phyloP scores from a whole-genome alignment of 2,329 filamentous ascomycete species.

The Alternaria alternata region DNA sequence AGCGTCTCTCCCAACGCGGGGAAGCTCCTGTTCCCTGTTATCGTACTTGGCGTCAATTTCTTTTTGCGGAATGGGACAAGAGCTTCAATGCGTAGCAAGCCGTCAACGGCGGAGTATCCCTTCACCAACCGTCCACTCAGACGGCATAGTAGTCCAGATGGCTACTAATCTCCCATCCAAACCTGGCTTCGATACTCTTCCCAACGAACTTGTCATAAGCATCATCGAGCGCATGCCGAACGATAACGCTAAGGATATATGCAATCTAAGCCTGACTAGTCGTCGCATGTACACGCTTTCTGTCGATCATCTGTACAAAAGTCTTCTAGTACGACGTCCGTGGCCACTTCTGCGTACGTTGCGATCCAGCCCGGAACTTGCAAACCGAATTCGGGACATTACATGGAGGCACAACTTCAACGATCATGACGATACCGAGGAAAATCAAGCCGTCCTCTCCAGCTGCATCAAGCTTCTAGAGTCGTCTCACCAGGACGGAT shows the following conservation, averaged over 20 bases:
- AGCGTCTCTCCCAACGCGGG: constrained; percentile 6
- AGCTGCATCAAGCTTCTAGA: neutral
- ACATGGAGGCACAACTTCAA: constrained; percentile 5
- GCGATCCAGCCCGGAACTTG: constrained; percentile 2
- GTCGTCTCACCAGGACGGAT: neutral
- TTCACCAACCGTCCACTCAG: neutral
- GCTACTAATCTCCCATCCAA: neutral
- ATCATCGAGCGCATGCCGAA: constrained; percentile 13
- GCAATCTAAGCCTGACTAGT: constrained; percentile 8
- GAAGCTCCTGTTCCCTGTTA: neutral
- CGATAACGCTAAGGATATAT: constrained; percentile 6
- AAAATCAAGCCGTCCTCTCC: neutral
- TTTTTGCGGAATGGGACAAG: neutral
- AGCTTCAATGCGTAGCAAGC: neutral
- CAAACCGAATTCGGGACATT: constrained; percentile 1
- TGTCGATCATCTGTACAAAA: constrained; percentile 8
- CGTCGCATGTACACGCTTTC: constrained; percentile 13
- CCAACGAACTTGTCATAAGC: constrained; percentile 11
- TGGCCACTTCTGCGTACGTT: constrained; percentile 11
- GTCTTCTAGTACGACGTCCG: constrained; percentile 5
- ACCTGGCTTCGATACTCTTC: constrained; percentile 2
- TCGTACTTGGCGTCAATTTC: neutral
- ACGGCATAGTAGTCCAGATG: neutral
- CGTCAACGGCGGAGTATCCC: neutral
- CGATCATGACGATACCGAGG: neutral